Evolutionary conservation across 129 eudicot species (phyloP), one percentile per base, ranked within the genome.

Genomic region (Arctium minus): DNA sequence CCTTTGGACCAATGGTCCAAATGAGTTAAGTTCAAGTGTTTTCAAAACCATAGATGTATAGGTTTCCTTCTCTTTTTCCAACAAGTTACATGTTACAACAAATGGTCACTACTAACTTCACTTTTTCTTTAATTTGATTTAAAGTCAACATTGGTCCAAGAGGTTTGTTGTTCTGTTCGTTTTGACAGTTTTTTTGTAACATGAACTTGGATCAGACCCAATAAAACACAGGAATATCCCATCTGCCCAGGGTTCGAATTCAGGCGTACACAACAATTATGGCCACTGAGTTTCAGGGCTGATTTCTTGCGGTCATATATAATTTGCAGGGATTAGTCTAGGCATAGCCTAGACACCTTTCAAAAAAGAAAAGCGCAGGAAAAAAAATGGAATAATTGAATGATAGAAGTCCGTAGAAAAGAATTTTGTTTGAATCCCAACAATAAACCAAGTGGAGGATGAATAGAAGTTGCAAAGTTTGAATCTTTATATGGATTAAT

Each of bases 401-500:
- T 5, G 44, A 39, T 39, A 4, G 44, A 39, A 39, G 44, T 5
- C 44, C 7, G 8, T 39, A 39, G 8, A 39, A 39, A 50, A 50
- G 62, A 50, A 50, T 50, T n/a, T 50, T 50, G 62, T 50, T 50
- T 50, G 62, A 50, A 50, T 50, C 17, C 62, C 62, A 50, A 12
- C 62, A 50, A 4, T 2, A 62, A 72, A 78, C 38, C 74, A 81
- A 53, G 79, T 73, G 60, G 29, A 79, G 38, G 50, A 48, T 22
- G 62, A 18, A 67, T 44, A 48, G 4, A 82, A 75, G 76, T 18
- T 75, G 36, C 38, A 65, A 75, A 82, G 69, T 75, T 44, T 75
- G 81, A 82, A 82, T 82, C 75, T 67, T 75, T 74, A 30, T 44
- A 44, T 68, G 85, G 30, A 44, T 82, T 39, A 33, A 72, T 65